Percentiles rank a stretch among this genome's conserved stretches.
Conservation (phyloP, 2,329 filamentous ascomycete species). For the Monosporascus sp. region DNA sequence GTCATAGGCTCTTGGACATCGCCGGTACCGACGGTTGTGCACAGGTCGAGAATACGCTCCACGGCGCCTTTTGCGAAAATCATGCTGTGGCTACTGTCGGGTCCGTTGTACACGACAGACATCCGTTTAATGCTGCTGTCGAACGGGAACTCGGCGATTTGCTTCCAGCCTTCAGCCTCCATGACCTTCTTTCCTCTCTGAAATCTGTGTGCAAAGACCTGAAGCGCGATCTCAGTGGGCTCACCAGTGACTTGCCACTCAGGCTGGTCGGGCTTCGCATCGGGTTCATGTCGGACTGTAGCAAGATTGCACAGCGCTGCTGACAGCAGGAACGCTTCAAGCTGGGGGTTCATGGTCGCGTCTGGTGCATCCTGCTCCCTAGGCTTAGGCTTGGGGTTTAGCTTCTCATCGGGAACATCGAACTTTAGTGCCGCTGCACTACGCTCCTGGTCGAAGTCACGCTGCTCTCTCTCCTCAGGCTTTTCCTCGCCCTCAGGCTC, state of each 20-base stretch:
- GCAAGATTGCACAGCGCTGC: conserved; percentile 61
- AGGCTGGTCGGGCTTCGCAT: conserved; percentile 45
- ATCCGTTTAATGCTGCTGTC: conserved; percentile 75
- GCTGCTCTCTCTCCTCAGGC: conserved; percentile 10
- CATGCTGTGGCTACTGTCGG: conserved; percentile 38
- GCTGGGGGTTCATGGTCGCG: conserved; percentile 42
- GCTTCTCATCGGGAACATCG: conserved; percentile 55
- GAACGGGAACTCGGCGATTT: conserved; percentile 70
- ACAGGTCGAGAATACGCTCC: conserved; percentile 55
- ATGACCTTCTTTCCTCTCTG: conserved; percentile 49
- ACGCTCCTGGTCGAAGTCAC: conserved; percentile 55
- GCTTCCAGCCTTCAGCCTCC: conserved; percentile 51
- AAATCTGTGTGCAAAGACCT: conserved; percentile 69
- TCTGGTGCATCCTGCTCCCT: conserved; percentile 27
- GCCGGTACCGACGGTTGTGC: conserved; percentile 40
- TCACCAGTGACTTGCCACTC: conserved; percentile 65
- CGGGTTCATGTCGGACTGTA: conserved; percentile 50
- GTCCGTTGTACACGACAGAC: conserved; percentile 64
- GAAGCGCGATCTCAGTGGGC: conserved; percentile 70
- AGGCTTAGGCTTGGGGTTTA: conserved; percentile 31
- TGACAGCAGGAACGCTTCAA: conserved; percentile 47
- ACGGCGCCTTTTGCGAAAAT: conserved; percentile 60
- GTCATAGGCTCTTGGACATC: conserved; percentile 40
- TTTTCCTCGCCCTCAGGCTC: conserved; percentile 32
- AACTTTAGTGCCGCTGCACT: conserved; percentile 56